Evolutionary conservation across 768 basidiomycete species (phyloP), one percentile per base, ranked within the genome.

Genomic region (Suillus tomentosus): DNA sequence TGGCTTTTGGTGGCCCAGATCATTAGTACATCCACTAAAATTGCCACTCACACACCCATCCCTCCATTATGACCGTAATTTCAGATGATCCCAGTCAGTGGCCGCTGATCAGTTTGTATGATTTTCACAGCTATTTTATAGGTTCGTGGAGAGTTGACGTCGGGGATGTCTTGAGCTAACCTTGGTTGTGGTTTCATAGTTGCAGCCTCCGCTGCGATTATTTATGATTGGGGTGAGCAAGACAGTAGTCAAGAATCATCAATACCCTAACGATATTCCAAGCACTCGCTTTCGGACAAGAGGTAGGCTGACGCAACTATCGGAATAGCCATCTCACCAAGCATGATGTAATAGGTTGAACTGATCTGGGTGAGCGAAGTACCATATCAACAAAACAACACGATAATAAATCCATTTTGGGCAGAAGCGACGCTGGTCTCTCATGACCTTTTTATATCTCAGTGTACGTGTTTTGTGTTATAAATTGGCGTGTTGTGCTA

Each of bases 171-270:
- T 51, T 27, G 24, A 53, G 9, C 51, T 53, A 34, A 53, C 10
- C 31, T 31, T 6, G 31, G 31, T 31, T 31, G 31, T 31, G 51
- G 31, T 53, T 34, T 34, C 10, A 31, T 34, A 53, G 51, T 19
- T 31, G 51, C 51, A 9, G 27, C 51, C 10, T 34, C 17, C 17
- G 51, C 27, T 53, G 51, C 51, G 17, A 19, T 53, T 5, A 9
- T 53, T 1, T 53, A 53, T 19, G 51, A 53, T 34, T 53, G 51
- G 51, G 51, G 51, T 53, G 10, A 53, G 51, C 31, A 34, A 53
- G 31, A 19, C 19, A 34, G 4, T 34, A 17, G 24, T 15, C 5
- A 6, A 19, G 51, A 19, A 34, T 19, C 10, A 19, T 31, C 1
- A 19, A 5, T 19, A 34, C n/a, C 8, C 17, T 34, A 19, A 34